Evolutionary conservation across 352 stramenopile species (phyloP), one percentile per base, ranked within the genome.

Genomic region (Globisporangium spiculum): DNA sequence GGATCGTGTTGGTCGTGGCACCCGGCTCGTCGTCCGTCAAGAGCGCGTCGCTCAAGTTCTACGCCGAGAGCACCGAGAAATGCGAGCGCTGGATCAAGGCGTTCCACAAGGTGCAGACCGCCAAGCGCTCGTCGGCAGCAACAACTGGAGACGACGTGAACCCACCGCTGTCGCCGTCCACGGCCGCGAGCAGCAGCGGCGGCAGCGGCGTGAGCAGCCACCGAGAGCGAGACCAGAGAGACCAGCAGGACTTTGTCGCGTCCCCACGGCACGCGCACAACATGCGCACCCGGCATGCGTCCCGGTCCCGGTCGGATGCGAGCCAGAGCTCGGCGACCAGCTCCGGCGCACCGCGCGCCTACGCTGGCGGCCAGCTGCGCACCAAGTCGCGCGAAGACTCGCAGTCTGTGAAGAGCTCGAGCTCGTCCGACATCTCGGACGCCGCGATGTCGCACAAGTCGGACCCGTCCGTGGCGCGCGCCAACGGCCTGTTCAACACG

Each of bases 81-180:
- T 81, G 74, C 61, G 73, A 77, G 48, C 65, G 74, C 16, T 92
- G 84, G 84, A 68, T 91, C 34, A 68, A 78, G 36, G 82, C 79
- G 36, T 70, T 92, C 48, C 78, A 84, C n/a, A 75, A 75, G 41
- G 74, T 92, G 32, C 84, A 92, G 74, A 55, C 87, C 16, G 79
- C 70, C 5, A 75, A 81, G 66, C 63, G 60, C 27, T 54, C 52
- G 1, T 67, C 72, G 14, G 69, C 60, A 1, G 48, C 69, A 9
- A 67, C 82, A n/a, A 74, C 72, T n/a, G 24, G 32, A 18, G 58
- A 24, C 20, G 38, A 46, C 2, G 59, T 16, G 36, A 57, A 67
- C 26, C 44, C 78, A 12, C 9, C 52, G 14, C 36, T 6, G 24
- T 66, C 60, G 6, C 52, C 59, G 38, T 56, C 54, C 24, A 64